Conservation (phyloP, 2,329 filamentous ascomycete genomes). For the Cercospora berteroae region DNA sequence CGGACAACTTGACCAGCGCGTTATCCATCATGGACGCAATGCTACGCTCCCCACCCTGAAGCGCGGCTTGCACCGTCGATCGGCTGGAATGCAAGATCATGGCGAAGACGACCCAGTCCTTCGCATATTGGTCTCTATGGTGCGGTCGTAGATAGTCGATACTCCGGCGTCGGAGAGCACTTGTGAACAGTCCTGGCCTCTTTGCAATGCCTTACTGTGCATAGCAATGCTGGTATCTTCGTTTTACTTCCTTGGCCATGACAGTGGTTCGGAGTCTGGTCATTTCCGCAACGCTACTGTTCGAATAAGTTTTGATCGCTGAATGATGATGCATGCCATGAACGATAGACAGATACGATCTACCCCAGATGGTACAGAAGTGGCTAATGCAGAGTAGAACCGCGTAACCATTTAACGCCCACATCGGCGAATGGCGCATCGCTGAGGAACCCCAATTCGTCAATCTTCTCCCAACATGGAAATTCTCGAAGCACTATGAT, state of each 20-base stretch:
- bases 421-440: background rate
- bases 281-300: background rate
- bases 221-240: background rate
- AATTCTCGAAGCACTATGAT: background rate
- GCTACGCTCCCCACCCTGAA: too few relatives aligned
- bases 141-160: too few relatives aligned
- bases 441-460: background rate
- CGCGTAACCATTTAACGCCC: background rate
- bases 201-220: too few relatives aligned
- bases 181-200: too few relatives aligned
- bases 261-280: background rate
- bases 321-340: background rate
- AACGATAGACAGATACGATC: background rate
- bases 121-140: too few relatives aligned
- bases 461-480: background rate
- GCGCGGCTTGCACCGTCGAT: background rate
- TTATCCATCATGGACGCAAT: too few relatives aligned
- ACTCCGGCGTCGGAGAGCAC: too few relatives aligned
- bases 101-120: background rate
- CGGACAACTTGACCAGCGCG: too few relatives aligned
- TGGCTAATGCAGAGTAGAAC: background rate
- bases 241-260: background rate
- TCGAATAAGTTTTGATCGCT: background rate
- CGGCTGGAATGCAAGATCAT: background rate
- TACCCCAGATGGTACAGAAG: background rate